Evolutionary conservation across 2,329 filamentous ascomycete species (phyloP), one percentile per base, ranked within the genome.

Genomic region (Epichloe coenophiala): DNA sequence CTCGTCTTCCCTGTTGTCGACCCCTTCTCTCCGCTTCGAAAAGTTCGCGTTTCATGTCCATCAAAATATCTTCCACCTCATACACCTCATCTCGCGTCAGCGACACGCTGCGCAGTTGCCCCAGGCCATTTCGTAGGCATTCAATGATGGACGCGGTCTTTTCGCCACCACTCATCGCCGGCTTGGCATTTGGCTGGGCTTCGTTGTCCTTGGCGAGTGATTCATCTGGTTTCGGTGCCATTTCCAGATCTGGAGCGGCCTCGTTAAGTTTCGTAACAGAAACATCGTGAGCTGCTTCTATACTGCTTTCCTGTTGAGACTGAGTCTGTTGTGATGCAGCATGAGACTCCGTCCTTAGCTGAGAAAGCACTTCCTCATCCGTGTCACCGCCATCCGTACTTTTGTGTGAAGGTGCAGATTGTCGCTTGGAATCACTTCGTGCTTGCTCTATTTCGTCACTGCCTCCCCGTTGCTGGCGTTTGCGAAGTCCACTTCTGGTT

Each of bases 21-120:
- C 77, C 75, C 54, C 84, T 74, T 59, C 71, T 71, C 59, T 81
- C 81, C 15, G 86, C 87, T 51, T 83, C 79, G 63, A 85, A 86
- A 48, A 90, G 74, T 63, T 85, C 81, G 55, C 78, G 75, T 64
- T 86, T 83, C 56, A 91, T 79, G 63, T 91, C 84, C 70, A 90
- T 87, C 61, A 93, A 73, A 58, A 88, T 69, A 61, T 90, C 84
- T 60, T 93, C 87, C 56, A 93, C 74, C 61, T 83, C 75, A 53
- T 81, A 75, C 49, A 88, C 78, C 54, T 87, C 81, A 11, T 77
- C 72, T 11, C 78, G 74, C 15, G 80, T 80, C 41, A 94, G 66
- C 15, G 76, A 71, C 21, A 81, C 72, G 31, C 68, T 69, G 49
- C 74, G 76, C 52, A 89, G 71, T 55, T 80, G 74, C 19, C 73